Percentiles rank a stretch among this genome's conserved stretches.
phyloP scores from a whole-genome alignment of 2,329 filamentous ascomycete species.

The Phialemoniopsis sp. region DNA sequence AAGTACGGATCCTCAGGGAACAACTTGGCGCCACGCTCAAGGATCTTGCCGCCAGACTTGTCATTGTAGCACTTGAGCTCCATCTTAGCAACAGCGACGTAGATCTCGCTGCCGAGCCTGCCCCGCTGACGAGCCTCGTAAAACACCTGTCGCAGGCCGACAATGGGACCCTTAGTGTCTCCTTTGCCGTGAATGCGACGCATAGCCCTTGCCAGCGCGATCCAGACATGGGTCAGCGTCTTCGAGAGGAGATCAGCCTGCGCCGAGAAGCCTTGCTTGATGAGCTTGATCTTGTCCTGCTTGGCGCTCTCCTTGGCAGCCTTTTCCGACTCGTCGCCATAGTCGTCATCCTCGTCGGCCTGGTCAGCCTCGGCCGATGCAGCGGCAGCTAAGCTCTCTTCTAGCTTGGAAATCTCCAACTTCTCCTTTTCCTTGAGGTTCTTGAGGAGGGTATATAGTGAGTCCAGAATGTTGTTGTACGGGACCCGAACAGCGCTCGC shows the following conservation, averaged over 20 bases:
- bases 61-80: slow-evolving; percentile 97
- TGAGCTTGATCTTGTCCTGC: slow-evolving; percentile 59
- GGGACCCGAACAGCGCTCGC: slow-evolving; percentile 76
- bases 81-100: slow-evolving; percentile 87
- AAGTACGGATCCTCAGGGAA: slow-evolving; percentile 94
- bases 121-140: slow-evolving; percentile 83
- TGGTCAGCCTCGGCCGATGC: slow-evolving; percentile 17
- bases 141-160: slow-evolving; percentile 83
- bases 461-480: slow-evolving; percentile 77
- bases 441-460: slow-evolving; percentile 81
- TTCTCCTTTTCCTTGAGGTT: slow-evolving; percentile 64
- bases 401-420: slow-evolving; percentile 51
- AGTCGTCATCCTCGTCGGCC: slow-evolving; percentile 46
- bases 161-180: slow-evolving; percentile 47
- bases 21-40: slow-evolving; percentile 87
- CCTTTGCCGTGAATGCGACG: slow-evolving; percentile 88
- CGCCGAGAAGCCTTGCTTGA: slow-evolving; percentile 63
- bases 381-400: slow-evolving; percentile 39
- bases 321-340: slow-evolving; percentile 37
- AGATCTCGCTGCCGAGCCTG: slow-evolving; percentile 88
- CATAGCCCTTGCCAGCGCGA: slow-evolving; percentile 89
- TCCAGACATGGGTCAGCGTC: slow-evolving; percentile 91
- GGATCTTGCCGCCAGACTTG: slow-evolving; percentile 86
- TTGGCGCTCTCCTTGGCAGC: slow-evolving; percentile 48
- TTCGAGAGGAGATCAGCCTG: slow-evolving; percentile 75